Base-by-base conservation (phyloP, 768 basidiomycete genomes). In the Boletellus ananas region DNA sequence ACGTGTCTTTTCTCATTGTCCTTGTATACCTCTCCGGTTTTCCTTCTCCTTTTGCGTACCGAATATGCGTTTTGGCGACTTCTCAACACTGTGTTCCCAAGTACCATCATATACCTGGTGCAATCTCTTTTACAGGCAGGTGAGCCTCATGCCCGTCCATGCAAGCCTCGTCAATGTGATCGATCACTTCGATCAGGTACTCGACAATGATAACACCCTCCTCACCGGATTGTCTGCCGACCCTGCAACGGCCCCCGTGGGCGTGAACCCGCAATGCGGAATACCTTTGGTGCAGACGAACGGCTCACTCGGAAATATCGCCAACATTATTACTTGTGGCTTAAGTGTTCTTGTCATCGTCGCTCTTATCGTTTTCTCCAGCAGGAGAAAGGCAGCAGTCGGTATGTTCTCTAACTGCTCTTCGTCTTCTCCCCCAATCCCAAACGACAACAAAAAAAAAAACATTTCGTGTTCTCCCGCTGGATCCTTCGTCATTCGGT, bases 51-150 rank as follows among this genome's bases (percentile, higher is more conserved):
- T 46, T 6, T 45, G 25, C 33, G 9, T 34, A 33, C 31, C 50
- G 43, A 58, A 58, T 29, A 78, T 80, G 85, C 72, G 71, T 56
- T 90, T 91, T 65, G 88, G 88, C 51, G 84, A 89, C 61, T 91
- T 89, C 67, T 65, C 74, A 61, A 71, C 79, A 17, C 72, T 88
- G 45, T 92, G 91, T 67, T 70, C 74, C 36, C 69, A 79, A 37
- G 79, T 79, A 9, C 90, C 90, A 2, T 88, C 86, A 40, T 87
- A 95, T 63, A 81, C 94, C 0, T 89, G 90, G 82, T 97, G 94
- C 72, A 96, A 96, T 65, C 84, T 96, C 58, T 94, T 95, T 73
- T 93, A 93, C 72, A 80, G 80, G 52, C 92, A 95, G 76, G 84
- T 92, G 18, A 57, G 72, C 61, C 45, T 59, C 23, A 50, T 51